Conservation (phyloP, 2,329 filamentous ascomycete genomes). For the Furcasterigmium sp. region DNA sequence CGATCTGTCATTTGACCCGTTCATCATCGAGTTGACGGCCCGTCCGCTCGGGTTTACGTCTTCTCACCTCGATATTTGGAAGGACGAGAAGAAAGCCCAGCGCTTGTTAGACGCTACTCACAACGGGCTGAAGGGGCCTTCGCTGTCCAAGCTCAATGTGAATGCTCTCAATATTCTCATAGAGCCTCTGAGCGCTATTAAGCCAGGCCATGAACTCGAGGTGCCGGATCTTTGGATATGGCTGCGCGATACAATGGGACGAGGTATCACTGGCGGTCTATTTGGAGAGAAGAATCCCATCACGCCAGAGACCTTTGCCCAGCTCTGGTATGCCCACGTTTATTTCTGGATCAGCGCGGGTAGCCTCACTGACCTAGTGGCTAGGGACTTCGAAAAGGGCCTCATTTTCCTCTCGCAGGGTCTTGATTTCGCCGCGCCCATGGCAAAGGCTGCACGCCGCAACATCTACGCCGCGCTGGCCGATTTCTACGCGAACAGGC, state of each 20-base stretch:
- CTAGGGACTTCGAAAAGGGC: constrained; percentile 18
- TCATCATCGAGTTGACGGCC: constrained; percentile 29
- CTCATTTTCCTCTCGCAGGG: constrained; percentile 20
- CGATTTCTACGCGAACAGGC: constrained; percentile 20
- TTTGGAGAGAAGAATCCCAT: constrained; percentile 39
- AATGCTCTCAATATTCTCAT: constrained; percentile 28
- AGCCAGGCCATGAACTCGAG: constrained; percentile 9
- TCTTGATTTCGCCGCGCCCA: constrained; percentile 16
- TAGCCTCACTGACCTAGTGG: too few relatives aligned
- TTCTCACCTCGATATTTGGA: constrained; percentile 12
- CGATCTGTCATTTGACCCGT: constrained; percentile 36
- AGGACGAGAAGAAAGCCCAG: too few relatives aligned
- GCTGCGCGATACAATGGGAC: constrained; percentile 29
- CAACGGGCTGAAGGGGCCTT: constrained; percentile 22
- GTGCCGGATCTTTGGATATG: constrained; percentile 29
- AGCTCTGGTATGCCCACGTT: too few relatives aligned
- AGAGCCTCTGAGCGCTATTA: constrained; percentile 17
- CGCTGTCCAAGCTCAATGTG: constrained; percentile 26
- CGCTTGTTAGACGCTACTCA: constrained; percentile 29
- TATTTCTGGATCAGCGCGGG: too few relatives aligned
- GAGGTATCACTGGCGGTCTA: constrained; percentile 30
- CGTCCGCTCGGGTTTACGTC: constrained; percentile 30
- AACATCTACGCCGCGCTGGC: constrained; percentile 17
- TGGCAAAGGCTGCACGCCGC: constrained; percentile 15
- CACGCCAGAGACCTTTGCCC: constrained; percentile 21